Conservation (phyloP, 2,329 filamentous ascomycete species). For the Pyrenophora seminiperda region DNA sequence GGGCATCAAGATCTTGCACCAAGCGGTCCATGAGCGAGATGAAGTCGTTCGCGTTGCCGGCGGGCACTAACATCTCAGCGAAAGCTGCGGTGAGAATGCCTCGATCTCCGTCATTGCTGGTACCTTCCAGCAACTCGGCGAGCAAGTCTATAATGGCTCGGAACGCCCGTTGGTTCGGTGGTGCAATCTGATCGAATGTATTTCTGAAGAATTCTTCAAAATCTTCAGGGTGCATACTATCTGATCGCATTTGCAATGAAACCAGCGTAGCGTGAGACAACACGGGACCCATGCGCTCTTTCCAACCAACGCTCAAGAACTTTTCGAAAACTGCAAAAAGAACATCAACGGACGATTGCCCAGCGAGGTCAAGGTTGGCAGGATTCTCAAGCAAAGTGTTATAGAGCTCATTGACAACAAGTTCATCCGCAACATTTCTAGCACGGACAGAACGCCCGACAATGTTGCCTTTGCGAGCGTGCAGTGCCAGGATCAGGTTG, state of each 20-base stretch:
- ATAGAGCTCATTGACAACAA: slow-evolving; percentile 86
- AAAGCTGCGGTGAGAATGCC: slow-evolving; percentile 88
- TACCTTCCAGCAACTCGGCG: slow-evolving; percentile 85
- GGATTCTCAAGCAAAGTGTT: slow-evolving; percentile 85
- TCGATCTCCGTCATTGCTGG: slow-evolving; percentile 86
- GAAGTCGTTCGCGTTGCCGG: slow-evolving; percentile 78
- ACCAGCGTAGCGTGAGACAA: slow-evolving; percentile 74
- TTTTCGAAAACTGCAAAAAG: slow-evolving; percentile 94
- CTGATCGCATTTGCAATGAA: slow-evolving; percentile 69
- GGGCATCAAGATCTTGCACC: slow-evolving; percentile 84
- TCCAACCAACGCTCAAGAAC: slow-evolving; percentile 86
- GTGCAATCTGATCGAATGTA: slow-evolving; percentile 58
- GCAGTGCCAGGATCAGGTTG: slow-evolving; percentile 79
- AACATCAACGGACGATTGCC: slow-evolving; percentile 79
- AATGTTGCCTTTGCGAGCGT: slow-evolving; percentile 85
- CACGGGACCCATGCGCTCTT: slow-evolving; percentile 83
- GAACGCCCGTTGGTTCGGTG: slow-evolving; percentile 74
- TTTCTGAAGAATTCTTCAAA: slow-evolving; percentile 66
- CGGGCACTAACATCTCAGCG: slow-evolving; percentile 80
- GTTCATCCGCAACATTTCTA: slow-evolving; percentile 72
- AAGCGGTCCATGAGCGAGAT: slow-evolving; percentile 87
- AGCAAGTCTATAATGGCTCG: slow-evolving; percentile 83
- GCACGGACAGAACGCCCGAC: slow-evolving; percentile 76
- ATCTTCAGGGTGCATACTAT: slow-evolving; percentile 71
- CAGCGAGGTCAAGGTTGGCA: slow-evolving; percentile 73